These are phyloP conservation scores for Tuber melanosporum DNA, from an alignment of 495 filamentous ascomycete genomes.

Conservation along the genomic window DNA sequence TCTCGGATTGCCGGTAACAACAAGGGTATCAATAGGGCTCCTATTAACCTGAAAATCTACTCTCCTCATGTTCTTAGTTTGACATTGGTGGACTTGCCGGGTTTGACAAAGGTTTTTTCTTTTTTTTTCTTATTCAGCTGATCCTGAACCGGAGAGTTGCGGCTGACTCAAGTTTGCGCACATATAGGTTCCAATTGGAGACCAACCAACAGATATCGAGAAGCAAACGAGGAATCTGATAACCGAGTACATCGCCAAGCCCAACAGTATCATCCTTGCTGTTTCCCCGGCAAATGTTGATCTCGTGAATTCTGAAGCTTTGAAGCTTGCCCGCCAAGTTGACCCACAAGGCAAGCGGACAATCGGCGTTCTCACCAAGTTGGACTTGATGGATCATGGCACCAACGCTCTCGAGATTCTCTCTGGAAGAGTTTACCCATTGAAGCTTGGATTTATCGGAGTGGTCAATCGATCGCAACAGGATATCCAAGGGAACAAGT, in stretches of 20 bases:
- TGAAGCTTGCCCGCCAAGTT: slow-evolving; percentile 95
- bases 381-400: slow-evolving; percentile 98
- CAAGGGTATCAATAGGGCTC: slow-evolving; percentile 95
- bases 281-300: slow-evolving; percentile 98
- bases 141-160: slow-evolving; percentile 15
- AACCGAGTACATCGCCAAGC: slow-evolving; percentile 97
- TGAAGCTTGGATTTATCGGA: slow-evolving; percentile 97
- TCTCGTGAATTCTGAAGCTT: slow-evolving; percentile 93
- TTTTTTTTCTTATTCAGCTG: slow-evolving; percentile 5
- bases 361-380: slow-evolving; percentile 94
- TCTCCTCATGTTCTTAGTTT: slow-evolving; percentile 95
- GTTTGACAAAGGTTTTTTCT: slow-evolving; percentile 70
- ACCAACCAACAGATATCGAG: slow-evolving; percentile 96
- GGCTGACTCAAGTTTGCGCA: background rate
- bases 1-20: slow-evolving; percentile 92
- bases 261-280: slow-evolving; percentile 91
- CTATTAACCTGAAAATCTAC: slow-evolving; percentile 98
- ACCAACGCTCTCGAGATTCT: slow-evolving; percentile 97
- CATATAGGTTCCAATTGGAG: slow-evolving; percentile 78
- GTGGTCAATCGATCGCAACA: slow-evolving; percentile 98
- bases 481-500: slow-evolving; percentile 93
- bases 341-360: slow-evolving; percentile 91
- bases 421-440: slow-evolving; percentile 87
- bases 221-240: slow-evolving; percentile 97
- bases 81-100: slow-evolving; percentile 91